Evolutionary conservation across 305 asterid genomes (phyloP), one percentile per base, ranked within the genome.

Genomic region (Plantago lanceolata): DNA sequence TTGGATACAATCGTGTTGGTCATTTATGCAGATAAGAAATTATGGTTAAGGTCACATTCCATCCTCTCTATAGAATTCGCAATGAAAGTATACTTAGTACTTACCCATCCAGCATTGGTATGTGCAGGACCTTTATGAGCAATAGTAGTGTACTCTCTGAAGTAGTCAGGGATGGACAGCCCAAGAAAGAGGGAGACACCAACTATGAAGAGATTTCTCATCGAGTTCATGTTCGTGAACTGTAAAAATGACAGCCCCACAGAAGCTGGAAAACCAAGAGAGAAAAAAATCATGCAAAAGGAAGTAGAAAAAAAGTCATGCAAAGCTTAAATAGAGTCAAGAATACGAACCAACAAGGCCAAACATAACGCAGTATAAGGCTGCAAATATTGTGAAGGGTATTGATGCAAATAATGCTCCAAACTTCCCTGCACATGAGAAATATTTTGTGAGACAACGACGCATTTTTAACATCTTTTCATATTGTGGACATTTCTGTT

Each of bases 141-240:
- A 67, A 78, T 84, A 8, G 69, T 67, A 2, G 96, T 90, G 82
- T 80, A 90, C 68, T 90, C 97, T 69, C 95, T 79, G 72, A 90
- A 94, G 81, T 94, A 90, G 72, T 94, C 96, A 9, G 99, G 96
- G 57, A 94, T 88, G 8, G 97, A 94, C 68, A 94, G 68, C 13
- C 97, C 97, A 2, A 94, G 89, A 82, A 82, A 94, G 57, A 94
- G 81, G 44, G 99, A 94, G 29, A 94, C 95, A 0, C 99, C 96
- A 2, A 73, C 63, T 3, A 90, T 90, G 77, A 90, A 94, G 67
- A 94, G 96, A 82, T 88, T 90, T 65, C 99, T 83, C 96, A 86
- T 84, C 20, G 96, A 94, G 77, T 94, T 90, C 97, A 90, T 90
- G 88, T 90, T 90, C 37, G 99, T 90, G 80, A 94, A 94, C 72